Evolutionary conservation across 2,329 filamentous ascomycete genomes (phyloP), one percentile per base, ranked within the genome.

Genomic region (Fusarium anguioides): DNA sequence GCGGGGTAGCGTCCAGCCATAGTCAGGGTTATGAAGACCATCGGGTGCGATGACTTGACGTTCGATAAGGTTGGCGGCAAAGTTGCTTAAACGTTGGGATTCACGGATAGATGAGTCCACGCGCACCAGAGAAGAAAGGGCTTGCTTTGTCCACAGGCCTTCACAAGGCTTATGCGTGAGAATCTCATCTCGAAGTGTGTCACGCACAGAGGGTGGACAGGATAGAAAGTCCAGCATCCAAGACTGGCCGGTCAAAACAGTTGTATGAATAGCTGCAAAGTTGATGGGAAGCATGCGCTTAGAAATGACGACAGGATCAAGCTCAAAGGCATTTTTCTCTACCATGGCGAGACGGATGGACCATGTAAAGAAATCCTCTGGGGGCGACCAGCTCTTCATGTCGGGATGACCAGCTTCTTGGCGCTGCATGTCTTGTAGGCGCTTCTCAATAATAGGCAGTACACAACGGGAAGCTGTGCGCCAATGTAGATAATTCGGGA

Each of bases 251-350:
- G 85, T 86, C 14, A 87, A 68, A 8, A 82, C 80, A 0, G 86
- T 87, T 3, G 86, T 88, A 74, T 88, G 86, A 24, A 87, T 86
- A 18, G 85, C 82, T 4, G 85, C 86, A 60, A 88, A 87, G 70
- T 87, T 83, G 40, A 89, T 76, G 1, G 85, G 83, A 33, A 89
- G 75, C 7, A 88, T 73, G 15, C 83, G 79, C 61, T 83, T 81
- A 3, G 84, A 83, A 17, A 89, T 81, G 39, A 80, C 78, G 4
- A 76, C 70, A 0, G 85, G 80, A 23, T 82, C 75, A 21, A 86
- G 78, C 55, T 88, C 84, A 10, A 72, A 69, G 0, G 52, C 4
- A 6, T 77, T 76, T 8, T 77, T 77, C 51, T 87, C 85, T 1
- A 77, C 76, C 31, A 75, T 75, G 17, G 86, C 86, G 23, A 82